phyloP scores from a whole-genome alignment of 2,329 filamentous ascomycete species.

The Fusarium sp. region DNA sequence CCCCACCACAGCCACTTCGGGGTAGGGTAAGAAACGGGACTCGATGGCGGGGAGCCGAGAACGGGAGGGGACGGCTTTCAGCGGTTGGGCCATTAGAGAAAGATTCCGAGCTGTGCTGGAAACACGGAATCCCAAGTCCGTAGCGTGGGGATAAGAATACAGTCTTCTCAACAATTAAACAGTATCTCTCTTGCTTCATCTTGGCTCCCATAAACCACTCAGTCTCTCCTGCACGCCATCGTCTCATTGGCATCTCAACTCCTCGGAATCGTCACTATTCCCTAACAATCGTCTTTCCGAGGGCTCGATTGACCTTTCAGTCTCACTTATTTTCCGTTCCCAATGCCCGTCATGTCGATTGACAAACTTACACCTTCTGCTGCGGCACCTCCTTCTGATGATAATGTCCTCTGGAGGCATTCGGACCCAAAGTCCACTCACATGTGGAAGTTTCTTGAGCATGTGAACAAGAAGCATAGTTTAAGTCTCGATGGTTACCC shows the following conservation, averaged over 20 bases:
- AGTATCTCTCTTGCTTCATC: background rate
- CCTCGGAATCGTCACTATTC: constrained; percentile 13
- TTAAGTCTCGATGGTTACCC: constrained; percentile 73
- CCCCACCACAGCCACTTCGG: constrained; percentile 36
- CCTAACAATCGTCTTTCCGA: constrained; percentile 3
- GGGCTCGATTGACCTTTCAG: background rate
- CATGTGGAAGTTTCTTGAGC: constrained; percentile 76
- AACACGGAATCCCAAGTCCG: constrained; percentile 27
- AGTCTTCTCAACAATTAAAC: constrained; percentile 14
- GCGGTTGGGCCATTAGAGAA: constrained; percentile 30
- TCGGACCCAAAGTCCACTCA: constrained; percentile 71
- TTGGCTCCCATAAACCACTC: background rate
- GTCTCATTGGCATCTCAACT: background rate
- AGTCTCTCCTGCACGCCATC: background rate
- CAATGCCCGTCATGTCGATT: constrained; percentile 41
- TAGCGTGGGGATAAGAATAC: constrained; percentile 12
- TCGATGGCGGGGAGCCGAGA: constrained; percentile 32
- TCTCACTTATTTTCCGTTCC: background rate
- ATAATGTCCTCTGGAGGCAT: constrained; percentile 75
- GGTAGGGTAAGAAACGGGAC: constrained; percentile 12
- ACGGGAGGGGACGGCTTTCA: constrained; percentile 41
- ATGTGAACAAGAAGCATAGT: constrained; percentile 73
- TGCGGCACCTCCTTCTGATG: constrained; percentile 24
- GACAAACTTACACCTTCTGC: constrained; percentile 35
- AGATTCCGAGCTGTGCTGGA: constrained; percentile 23